Base-by-base conservation (phyloP, 1,284 basidiomycete species). In the Ustilago trichophora region DNA sequence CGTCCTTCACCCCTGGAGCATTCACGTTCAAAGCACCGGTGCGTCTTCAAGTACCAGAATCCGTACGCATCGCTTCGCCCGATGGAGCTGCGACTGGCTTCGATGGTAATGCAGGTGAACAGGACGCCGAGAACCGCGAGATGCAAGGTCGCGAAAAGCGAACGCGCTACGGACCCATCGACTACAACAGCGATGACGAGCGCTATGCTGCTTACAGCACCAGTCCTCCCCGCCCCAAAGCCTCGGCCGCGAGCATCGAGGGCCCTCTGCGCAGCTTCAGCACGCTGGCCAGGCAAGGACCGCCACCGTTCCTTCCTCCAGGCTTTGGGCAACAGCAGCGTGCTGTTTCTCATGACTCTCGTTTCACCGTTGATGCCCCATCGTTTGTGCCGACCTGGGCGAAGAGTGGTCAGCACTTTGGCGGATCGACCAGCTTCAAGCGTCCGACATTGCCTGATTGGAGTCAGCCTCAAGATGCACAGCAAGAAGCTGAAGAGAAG, bases 11-110 rank as follows among this genome's bases (percentile, higher is more conserved):
- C 5, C 76, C 76, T 2, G 68, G 67, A 12, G 33, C 58, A 0
- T 78, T 78, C 52, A 78, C 75, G 1, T 78, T 78, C 52, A 59
- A 57, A 15, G 52, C 76, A 1, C 65, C 70, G 19, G 67, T 46
- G 19, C 63, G 53, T n/a, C 50, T 71, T 4, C 59, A 42, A 31
- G 37, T 69, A 35, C 65, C 65, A 8, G 46, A 46, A 5, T 7
- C 19, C 11, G 27, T 32, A 6, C 42, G 21, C 2, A 18, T 42
- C 0, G 16, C 43, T 11, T 48, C 41, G 33, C 32, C 48, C 13
- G 45, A 34, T 10, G 29, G 15, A 26, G 29, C 42, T 12, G 24
- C 18, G 4, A 13, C 44, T 13, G 24, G 25, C 12, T 13, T 27
- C n/a, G 24, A 32, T 11, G 37, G 22, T 8, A 35, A 15, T 2